Base-by-base conservation (phyloP, 192 early-diverging fungal genomes). In the Backusella liffmaniae region DNA sequence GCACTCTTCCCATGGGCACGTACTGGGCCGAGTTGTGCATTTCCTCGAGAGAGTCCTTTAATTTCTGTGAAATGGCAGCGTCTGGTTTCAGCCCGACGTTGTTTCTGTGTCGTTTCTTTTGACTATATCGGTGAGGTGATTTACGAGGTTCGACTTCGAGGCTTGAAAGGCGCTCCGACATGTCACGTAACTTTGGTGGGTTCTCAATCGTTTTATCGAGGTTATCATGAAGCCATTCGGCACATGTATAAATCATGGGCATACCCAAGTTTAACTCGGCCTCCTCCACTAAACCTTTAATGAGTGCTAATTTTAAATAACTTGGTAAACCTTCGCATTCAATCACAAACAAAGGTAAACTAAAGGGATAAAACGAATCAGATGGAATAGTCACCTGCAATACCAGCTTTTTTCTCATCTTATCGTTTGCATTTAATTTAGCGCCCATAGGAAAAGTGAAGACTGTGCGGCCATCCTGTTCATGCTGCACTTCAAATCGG, bases 281-380 rank as follows among this genome's bases (percentile, higher is more conserved):
- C 35, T 84, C 78, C 67, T 86, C 79, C 72, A 88, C 82, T 0
- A 91, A 75, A 67, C 77, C 84, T 46, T 84, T 81, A 5, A 88
- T 87, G 9, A 87, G 83, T 12, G 87, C 85, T 35, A 91, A 83
- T 66, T 87, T 84, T 15, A 95, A 83, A 78, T 94, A 96, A 3
- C 91, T 88, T 0, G 96, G 93, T 29, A 95, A 79, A 32, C 71
- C 75, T n/a, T 83, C 86, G 78, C 91, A 87, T 10, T 84, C 72
- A 36, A 96, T 73, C n/a, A 93, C 85, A 9, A 96, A 76, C 1
- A 87, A 86, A 2, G 90, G 92, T 15, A 88, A 77, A 35, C 86
- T 81, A 32, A 87, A 80, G 0, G 96, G 95, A 78, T 97, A 97
- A 9, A 70, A 77, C 1, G 87, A 84, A 6, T 73, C 66, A 3